phyloP scores from a whole-genome alignment of 2,329 filamentous ascomycete genomes.

The Pseudogymnoascus sp. region DNA sequence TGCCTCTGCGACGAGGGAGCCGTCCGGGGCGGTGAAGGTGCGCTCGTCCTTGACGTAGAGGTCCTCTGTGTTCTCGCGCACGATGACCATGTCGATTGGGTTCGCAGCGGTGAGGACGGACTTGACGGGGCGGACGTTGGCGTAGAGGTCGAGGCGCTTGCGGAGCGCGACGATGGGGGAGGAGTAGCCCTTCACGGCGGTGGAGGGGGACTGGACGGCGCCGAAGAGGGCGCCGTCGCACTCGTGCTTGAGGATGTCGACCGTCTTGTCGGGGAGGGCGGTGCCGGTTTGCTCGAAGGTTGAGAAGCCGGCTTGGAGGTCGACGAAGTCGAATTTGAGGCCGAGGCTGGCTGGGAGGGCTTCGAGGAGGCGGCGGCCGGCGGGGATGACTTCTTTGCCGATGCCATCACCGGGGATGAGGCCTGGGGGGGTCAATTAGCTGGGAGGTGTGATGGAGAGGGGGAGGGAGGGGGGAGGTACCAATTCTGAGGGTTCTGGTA shows the following conservation, averaged over 20 bases:
- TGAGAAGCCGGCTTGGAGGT: slow-evolving; percentile 88
- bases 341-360: slow-evolving; percentile 83
- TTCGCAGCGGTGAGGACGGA: slow-evolving; percentile 55
- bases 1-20: slow-evolving; percentile 75
- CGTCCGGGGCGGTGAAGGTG: slow-evolving; percentile 64
- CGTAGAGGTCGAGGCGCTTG: slow-evolving; percentile 90
- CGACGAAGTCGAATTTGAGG: slow-evolving; percentile 87
- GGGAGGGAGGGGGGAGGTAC: slow-evolving; percentile 34
- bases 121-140: slow-evolving; percentile 95
- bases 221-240: slow-evolving; percentile 96
- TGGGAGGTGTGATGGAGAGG: not conserved
- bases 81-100: slow-evolving; percentile 93
- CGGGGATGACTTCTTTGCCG: slow-evolving; percentile 95
- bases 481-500: slow-evolving; percentile 58
- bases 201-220: slow-evolving; percentile 85
- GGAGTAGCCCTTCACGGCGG: slow-evolving; percentile 87
- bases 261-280: slow-evolving; percentile 83
- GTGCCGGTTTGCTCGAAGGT: slow-evolving; percentile 84
- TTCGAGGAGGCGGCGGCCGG: slow-evolving; percentile 84
- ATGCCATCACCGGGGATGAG: slow-evolving; percentile 98
- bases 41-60: slow-evolving; percentile 86
- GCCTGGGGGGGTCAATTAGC: slow-evolving; percentile 42
- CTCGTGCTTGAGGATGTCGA: slow-evolving; percentile 78
- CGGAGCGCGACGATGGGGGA: slow-evolving; percentile 93
- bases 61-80: slow-evolving; percentile 98